phyloP scores from a whole-genome alignment of 2,329 filamentous ascomycete species.

The Sporothrix dimorphospora region DNA sequence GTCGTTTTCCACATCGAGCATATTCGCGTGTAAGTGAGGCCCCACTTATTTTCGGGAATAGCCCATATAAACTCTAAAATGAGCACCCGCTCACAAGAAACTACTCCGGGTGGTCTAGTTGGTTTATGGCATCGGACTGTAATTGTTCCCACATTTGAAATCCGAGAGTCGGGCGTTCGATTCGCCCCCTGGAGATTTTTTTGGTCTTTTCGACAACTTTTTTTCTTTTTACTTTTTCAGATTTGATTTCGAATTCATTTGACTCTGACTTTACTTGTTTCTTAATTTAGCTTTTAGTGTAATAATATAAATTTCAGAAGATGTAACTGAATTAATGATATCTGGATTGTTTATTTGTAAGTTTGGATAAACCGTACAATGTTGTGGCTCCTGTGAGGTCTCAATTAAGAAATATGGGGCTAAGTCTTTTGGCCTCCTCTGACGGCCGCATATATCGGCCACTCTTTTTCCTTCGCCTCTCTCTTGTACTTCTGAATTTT shows the following conservation, averaged over 20 bases:
- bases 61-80: background rate
- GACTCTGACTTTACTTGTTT: background rate
- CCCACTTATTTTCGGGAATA: background rate
- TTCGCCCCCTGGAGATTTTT: constrained; percentile 32
- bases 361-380: no score
- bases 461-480: no score
- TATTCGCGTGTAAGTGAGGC: background rate
- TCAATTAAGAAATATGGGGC: no score
- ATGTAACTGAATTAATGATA: no score
- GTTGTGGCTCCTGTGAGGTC: no score
- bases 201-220: background rate
- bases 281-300: background rate
- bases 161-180: constrained; percentile 33
- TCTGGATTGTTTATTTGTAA: no score
- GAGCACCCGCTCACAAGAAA: background rate
- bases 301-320: no score
- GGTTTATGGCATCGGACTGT: constrained; percentile 33
- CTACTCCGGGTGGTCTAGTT: constrained; percentile 32
- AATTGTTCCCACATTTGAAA: constrained; percentile 29
- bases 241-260: background rate
- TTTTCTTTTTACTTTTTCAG: background rate
- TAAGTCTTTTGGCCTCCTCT: no score
- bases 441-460: no score
- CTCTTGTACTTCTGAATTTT: no score
- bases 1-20: no score